A percentile compares a stretch with the other conserved stretches of the same genome.
Evolutionary conservation across 495 filamentous ascomycete species (phyloP).

Genomic region (Hyaloscypha variabilis): DNA sequence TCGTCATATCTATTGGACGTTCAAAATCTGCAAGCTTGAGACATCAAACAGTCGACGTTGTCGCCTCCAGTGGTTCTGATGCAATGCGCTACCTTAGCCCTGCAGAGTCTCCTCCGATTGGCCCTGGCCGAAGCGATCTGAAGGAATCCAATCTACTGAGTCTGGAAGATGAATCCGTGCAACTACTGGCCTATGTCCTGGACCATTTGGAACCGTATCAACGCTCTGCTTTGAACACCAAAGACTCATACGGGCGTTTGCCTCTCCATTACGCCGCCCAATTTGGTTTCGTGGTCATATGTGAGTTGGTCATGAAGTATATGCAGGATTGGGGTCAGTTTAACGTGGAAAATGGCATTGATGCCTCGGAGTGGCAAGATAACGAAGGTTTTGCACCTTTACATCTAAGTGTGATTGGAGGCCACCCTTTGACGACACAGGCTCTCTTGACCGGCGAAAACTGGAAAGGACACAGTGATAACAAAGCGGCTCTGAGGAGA

Average conservation of each 20-base stretch:
- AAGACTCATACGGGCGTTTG: constrained; percentile 80
- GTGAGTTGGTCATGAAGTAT: constrained; percentile 81
- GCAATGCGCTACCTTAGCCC: constrained; percentile 74
- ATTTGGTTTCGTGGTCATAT: constrained; percentile 87
- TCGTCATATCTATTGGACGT: constrained; percentile 87
- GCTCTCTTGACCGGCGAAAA: constrained; percentile 79
- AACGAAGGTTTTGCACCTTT: constrained; percentile 88
- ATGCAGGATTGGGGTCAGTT: constrained; percentile 91
- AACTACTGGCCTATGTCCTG: constrained; percentile 73
- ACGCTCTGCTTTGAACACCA: constrained; percentile 63
- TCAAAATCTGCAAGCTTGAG: constrained; percentile 59
- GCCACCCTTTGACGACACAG: constrained; percentile 83
- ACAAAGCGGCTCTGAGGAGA: constrained; percentile 64
- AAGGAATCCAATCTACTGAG: constrained; percentile 47
- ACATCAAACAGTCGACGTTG: constrained; percentile 45
- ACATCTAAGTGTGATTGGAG: constrained; percentile 89
- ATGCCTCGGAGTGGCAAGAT: constrained; percentile 86
- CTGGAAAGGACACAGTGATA: constrained; percentile 60
- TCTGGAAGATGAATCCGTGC: constrained; percentile 70
- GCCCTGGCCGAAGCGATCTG: constrained; percentile 56
- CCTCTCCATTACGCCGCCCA: constrained; percentile 96
- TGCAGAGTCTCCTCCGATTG: constrained; percentile 64
- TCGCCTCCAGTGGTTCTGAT: constrained; percentile 46
- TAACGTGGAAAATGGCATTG: constrained; percentile 80
- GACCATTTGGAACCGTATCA: constrained; percentile 71